These are phyloP conservation scores for Mycena filopes DNA, from an alignment of 768 basidiomycete genomes.

Conservation along the genomic window DNA sequence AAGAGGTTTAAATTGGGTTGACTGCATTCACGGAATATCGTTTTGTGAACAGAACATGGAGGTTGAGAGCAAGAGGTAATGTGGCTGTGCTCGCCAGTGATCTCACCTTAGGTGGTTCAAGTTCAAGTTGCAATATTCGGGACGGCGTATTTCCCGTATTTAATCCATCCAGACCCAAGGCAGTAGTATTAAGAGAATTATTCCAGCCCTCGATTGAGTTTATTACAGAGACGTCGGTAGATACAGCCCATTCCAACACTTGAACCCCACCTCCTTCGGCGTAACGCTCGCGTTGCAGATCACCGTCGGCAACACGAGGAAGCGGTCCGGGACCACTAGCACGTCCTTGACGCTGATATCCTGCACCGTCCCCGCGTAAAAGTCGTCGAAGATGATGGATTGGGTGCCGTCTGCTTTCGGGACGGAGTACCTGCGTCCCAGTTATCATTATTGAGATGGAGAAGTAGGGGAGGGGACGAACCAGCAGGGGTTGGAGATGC, in stretches of 20 bases:
- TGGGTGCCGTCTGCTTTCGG: conserved; percentile 25
- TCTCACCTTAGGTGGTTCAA: no score
- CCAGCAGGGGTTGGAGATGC: conserved; percentile 33
- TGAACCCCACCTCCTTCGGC: conserved; percentile 25
- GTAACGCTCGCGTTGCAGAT: conserved; percentile 26
- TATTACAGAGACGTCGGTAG: no score
- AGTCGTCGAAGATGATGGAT: conserved; percentile 28
- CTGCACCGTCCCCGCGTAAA: conserved; percentile 23
- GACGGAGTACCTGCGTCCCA: conserved; percentile 24
- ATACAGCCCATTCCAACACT: conserved; percentile 32
- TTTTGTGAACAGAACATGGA: no score
- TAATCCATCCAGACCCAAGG: no score
- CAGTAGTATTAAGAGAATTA: no score
- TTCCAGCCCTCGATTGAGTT: no score
- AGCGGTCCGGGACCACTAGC: conserved; percentile 15
- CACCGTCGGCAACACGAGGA: conserved; percentile 15
- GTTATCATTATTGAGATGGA: neutral
- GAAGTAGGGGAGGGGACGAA: neutral
- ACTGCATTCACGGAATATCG: no score
- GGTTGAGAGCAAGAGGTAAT: no score
- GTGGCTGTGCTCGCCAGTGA: no score
- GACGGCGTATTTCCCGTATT: no score
- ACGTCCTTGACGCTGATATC: conserved; percentile 22
- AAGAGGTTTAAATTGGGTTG: no score
- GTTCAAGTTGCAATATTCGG: no score